Conservation (phyloP, 148 eudicot genomes). For the Rhododendron henanense region DNA sequence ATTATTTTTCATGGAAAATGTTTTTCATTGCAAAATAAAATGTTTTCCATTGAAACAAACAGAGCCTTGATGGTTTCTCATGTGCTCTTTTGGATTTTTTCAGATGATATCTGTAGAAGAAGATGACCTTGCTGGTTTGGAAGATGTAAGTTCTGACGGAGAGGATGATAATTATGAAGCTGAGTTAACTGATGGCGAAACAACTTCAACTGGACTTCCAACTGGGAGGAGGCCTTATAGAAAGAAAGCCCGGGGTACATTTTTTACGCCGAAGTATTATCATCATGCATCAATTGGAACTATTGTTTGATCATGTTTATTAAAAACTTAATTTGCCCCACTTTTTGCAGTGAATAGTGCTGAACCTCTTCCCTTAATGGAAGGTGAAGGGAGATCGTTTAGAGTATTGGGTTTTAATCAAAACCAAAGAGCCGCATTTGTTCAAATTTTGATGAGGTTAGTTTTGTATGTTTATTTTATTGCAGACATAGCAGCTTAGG, state of each 20-base stretch:
- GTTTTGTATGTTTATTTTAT: conserved; percentile 6
- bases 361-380: conserved; percentile 81
- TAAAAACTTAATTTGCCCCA: conserved; percentile 1
- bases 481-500: neutral
- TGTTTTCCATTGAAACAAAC: neutral
- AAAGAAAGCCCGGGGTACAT: conserved; percentile 76
- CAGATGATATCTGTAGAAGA: conserved; percentile 96
- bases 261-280: neutral
- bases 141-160: conserved; percentile 90
- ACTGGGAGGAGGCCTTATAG: conserved; percentile 57
- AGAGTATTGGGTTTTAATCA: conserved; percentile 91
- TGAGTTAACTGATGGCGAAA: conserved; percentile 74
- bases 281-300: neutral
- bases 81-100: neutral
- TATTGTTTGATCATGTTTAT: conserved; percentile 7
- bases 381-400: conserved; percentile 91
- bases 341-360: conserved; percentile 52
- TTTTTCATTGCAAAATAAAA: neutral
- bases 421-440: conserved; percentile 86
- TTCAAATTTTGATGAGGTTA: conserved; percentile 93
- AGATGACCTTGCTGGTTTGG: conserved; percentile 95
- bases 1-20: neutral
- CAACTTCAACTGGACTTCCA: conserved; percentile 48
- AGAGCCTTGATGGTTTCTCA: neutral
- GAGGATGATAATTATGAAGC: conserved; percentile 97